A percentile compares a stretch with the other conserved stretches of the same genome.
These are phyloP conservation scores for Tylopilus balloui DNA, from an alignment of 768 basidiomycete species.

Conservation along the genomic window DNA sequence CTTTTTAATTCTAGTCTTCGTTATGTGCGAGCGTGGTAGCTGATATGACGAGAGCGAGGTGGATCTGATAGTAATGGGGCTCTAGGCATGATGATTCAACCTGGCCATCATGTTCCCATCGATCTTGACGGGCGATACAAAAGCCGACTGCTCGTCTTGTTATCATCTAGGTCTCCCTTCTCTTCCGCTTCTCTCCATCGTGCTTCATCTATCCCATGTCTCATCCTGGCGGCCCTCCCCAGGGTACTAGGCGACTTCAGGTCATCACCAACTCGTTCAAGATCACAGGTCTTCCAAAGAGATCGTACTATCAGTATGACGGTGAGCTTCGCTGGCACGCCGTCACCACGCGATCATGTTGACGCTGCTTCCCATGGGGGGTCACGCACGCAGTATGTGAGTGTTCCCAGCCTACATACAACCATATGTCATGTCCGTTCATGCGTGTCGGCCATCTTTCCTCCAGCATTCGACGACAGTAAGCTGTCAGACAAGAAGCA, in stretches of 20 bases:
- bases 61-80: background rate
- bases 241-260: slow-evolving; percentile 15
- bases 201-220: slow-evolving; percentile 20
- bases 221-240: slow-evolving; percentile 15
- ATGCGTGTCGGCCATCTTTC: background rate
- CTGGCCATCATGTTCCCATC: too few relatives aligned
- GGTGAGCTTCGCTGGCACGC: slow-evolving; percentile 20
- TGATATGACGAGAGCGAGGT: background rate
- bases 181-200: background rate
- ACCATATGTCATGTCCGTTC: background rate
- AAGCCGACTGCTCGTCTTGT: background rate
- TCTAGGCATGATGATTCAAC: too few relatives aligned
- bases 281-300: slow-evolving; percentile 26
- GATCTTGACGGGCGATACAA: slow-evolving; percentile 16
- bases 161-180: background rate
- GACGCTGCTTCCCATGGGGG: slow-evolving; percentile 1
- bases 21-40: background rate
- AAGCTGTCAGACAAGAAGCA: background rate
- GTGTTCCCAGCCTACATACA: slow-evolving; percentile 4
- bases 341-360: slow-evolving; percentile 1
- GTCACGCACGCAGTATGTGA: slow-evolving; percentile 22
- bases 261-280: slow-evolving; percentile 34
- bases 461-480: slow-evolving; percentile 20
- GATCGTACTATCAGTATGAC: slow-evolving; percentile 30
- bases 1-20: slow-evolving; percentile 17